Evolutionary conservation across 768 basidiomycete genomes (phyloP), one percentile per base, ranked within the genome.

Genomic region (Inosperma sp.): DNA sequence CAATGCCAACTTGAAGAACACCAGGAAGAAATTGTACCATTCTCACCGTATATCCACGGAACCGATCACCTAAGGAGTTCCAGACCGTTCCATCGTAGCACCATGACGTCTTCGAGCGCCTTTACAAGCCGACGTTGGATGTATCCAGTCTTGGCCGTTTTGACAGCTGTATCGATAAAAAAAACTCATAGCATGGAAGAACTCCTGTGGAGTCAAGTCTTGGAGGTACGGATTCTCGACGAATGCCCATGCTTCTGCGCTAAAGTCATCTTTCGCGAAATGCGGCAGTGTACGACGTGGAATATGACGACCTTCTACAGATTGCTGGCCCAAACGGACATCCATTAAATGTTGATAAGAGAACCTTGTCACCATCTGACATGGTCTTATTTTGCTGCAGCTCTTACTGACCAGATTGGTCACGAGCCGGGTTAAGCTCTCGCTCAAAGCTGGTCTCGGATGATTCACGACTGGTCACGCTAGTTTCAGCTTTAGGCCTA

Each of bases 351-450:
- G 70, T 99, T 98, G 80, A 98, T 99, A 76, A 93, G 93, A 0
- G 93, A 93, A 70, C 93, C 93, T 71, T 98, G 94, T 92, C 63
- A 97, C 94, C 96, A 97, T 97, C 80, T 97, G 95, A 98, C 74
- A 97, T 93, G 61, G 97, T 97, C 77, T 99, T 98, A 72, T 96
- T 93, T 67, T 86, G 86, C 71, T 93, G 87, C 72, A 97, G 93
- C 16, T 94, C 95, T 36, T 86, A 89, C 65, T 92, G 91, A 75
- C 96, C 95, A 25, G 93, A 93, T 40, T 82, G 81, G 64, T 98
- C 96, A 77, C 94, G 93, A 57, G 94, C 95, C 68, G 85, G 74
- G 66, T 99, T 97, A 61, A 99, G 80, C 65, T 92, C 82, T 23
- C 83, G 83, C 61, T 95, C 91, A 47, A 97, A 92, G 61, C 80